These are phyloP conservation scores for Coniochaeta sp. DNA, from an alignment of 2,329 filamentous ascomycete genomes.

Conservation along the genomic window DNA sequence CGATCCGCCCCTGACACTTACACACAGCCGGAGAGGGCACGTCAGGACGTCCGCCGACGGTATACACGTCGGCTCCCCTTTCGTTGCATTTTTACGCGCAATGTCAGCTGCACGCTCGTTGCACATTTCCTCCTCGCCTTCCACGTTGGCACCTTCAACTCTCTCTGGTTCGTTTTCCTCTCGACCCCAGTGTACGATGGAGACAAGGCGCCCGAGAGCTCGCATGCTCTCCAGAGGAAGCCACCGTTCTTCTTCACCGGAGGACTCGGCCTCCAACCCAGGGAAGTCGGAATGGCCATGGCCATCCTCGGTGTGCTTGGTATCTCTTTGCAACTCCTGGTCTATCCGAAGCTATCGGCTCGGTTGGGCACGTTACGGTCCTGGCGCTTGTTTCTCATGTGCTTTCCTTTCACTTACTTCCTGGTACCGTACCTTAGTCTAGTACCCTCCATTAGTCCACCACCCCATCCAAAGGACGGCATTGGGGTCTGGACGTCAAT, in stretches of 20 bases:
- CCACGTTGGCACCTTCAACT: conserved; percentile 70
- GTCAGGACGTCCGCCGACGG: conserved; percentile 18
- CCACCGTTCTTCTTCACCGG: conserved; percentile 62
- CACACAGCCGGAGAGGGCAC: not conserved
- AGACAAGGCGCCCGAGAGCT: conserved; percentile 18
- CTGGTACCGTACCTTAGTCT: conserved; percentile 65
- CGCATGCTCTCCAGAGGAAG: conserved; percentile 22
- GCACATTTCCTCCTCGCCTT: conserved; percentile 64
- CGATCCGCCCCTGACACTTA: conserved; percentile 5
- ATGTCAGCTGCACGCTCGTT: conserved; percentile 48
- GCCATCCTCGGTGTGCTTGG: conserved; percentile 70
- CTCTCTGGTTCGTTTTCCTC: conserved; percentile 70
- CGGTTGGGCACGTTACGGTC: conserved; percentile 61
- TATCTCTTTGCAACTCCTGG: conserved; percentile 63
- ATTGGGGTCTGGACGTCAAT: conserved; percentile 58
- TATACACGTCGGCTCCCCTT: conserved; percentile 45
- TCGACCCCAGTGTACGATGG: conserved; percentile 59
- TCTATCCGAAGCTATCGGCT: conserved; percentile 63
- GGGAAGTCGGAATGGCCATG: conserved; percentile 69
- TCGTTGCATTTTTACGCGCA: conserved; percentile 46
- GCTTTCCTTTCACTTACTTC: conserved; percentile 65
- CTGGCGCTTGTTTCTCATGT: conserved; percentile 61
- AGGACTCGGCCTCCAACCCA: conserved; percentile 66
- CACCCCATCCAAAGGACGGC: conserved; percentile 46
- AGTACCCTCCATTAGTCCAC: conserved; percentile 47